Percentiles rank a stretch among this genome's conserved stretches.
These are phyloP conservation scores for Colletotrichum shisoi DNA, from an alignment of 2,329 filamentous ascomycete genomes.

Conservation along the genomic window DNA sequence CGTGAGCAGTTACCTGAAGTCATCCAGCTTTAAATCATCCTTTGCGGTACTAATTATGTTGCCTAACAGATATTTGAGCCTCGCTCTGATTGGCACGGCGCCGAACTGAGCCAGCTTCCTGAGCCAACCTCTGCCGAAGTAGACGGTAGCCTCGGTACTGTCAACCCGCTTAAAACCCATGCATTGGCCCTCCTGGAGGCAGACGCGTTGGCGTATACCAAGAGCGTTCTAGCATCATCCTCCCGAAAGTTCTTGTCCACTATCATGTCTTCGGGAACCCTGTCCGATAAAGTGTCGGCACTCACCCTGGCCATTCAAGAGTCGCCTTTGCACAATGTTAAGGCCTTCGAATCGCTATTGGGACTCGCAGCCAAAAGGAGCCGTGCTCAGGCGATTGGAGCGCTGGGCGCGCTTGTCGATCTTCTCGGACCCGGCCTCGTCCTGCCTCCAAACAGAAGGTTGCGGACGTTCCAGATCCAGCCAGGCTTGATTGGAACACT, in stretches of 20 bases:
- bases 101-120: constrained; percentile 55
- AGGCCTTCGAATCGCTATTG: constrained; percentile 85
- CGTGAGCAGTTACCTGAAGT: constrained; percentile 33
- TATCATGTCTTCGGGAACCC: constrained; percentile 94
- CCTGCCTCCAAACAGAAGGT: constrained; percentile 80
- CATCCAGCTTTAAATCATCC: neutral
- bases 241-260: constrained; percentile 96
- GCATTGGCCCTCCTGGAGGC: constrained; percentile 77
- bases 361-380: constrained; percentile 89
- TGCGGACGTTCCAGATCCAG: constrained; percentile 81
- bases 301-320: constrained; percentile 94
- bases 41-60: constrained; percentile 17
- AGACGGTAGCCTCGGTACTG: constrained; percentile 53
- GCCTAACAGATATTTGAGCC: constrained; percentile 61
- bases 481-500: constrained; percentile 76
- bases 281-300: constrained; percentile 96
- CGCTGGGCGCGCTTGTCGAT: constrained; percentile 93
- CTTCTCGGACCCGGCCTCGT: constrained; percentile 88
- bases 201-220: constrained; percentile 78
- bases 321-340: constrained; percentile 90
- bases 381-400: constrained; percentile 88
- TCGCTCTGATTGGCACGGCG: constrained; percentile 65
- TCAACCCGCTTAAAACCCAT: constrained; percentile 69
- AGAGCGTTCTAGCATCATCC: constrained; percentile 78
- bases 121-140: constrained; percentile 56